Base-by-base conservation (phyloP, 495 filamentous ascomycete genomes). In the Penicillium paradoxum region DNA sequence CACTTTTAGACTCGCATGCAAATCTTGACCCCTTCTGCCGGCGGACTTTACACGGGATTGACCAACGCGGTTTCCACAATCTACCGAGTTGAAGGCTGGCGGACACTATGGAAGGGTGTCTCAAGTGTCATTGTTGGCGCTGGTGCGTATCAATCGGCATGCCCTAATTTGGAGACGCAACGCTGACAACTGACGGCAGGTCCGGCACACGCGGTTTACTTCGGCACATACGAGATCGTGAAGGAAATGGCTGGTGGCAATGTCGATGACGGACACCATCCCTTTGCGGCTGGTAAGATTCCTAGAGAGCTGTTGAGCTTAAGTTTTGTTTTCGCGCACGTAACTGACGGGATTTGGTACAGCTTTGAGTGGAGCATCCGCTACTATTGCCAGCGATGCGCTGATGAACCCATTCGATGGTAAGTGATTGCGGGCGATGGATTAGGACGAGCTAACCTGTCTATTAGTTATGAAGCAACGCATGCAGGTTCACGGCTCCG, bases 361-460 rank as follows among this genome's bases (percentile, higher is more conserved):
- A 95, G 92, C 91, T 33, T 81, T 87, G 45, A 95, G 90, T 66
- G 93, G 93, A 65, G 92, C 92, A 50, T 87, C 88, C 58, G 93
- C 93, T 45, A 97, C 93, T 0, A 96, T 97, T 63, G 89, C 90
- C 30, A 96, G 90, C 64, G 93, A 99, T 76, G 95, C 93, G 33
- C 77, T 99, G 44, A 99, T 99, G 93, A 99, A 97, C 68, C 93
- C 93, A 25, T 99, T 99, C 68, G 93, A 99, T 75, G 91, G 91
- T 96, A 77, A 65, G 81, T 66, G 39, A n/a, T 40, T 27, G 29
- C 24, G 13, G 18, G 24, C 2, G 0, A 11, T n/a, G 21, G n/a
- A 9, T 39, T 15, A 27, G 13, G 15, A 6, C 13, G 9, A 7
- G 32, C 65, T 69, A 46, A 71, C 50, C 37, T 7, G 4, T 36